Evolutionary conservation across 148 eudicot species (phyloP), one percentile per base, ranked within the genome.

Genomic region (Selenicereus undatus): DNA sequence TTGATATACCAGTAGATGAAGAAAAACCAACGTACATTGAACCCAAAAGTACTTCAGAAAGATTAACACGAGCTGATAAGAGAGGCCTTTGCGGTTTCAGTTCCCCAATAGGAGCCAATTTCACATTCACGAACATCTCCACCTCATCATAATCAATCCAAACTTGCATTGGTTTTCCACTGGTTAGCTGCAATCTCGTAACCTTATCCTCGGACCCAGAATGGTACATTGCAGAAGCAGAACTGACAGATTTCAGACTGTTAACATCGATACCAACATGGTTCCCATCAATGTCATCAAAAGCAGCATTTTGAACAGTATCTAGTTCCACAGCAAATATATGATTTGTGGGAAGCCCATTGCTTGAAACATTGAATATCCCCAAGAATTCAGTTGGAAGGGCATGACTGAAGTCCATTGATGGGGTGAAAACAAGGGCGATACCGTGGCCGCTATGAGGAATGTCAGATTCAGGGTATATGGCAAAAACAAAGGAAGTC

Each of bases 261-360:
- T 86, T 84, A 11, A 90, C 54, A 79, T 90, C 85, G 20, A 89
- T 84, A 26, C 93, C 93, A 27, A 90, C 82, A 77, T 89, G 93
- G 73, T 90, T 90, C 65, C 81, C 89, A 50, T 90, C 79, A 18
- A 89, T 87, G 74, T 90, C 93, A 1, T 54, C 77, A 75, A 90
- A 89, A 22, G 78, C 86, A 58, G 85, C 82, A 76, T 88, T 85
- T 51, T 87, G 88, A 74, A 90, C 89, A 0, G 91, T 84, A 65
- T 90, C 93, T 73, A 89, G 78, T 73, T 90, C 91, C 32, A 89
- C 85, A 7, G 90, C 88, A 20, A 90, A 85, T 3, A 90, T 9
- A 42, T 87, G 90, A 82, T 90, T 82, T 8, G 87, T 73, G 72
- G 52, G 74, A n/a, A 80, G 85, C 5, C 93, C 76, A 43, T 73